Percentiles rank a stretch among this genome's conserved stretches.
phyloP scores from a whole-genome alignment of 2,329 filamentous ascomycete genomes.

The Podosphaera xanthii region DNA sequence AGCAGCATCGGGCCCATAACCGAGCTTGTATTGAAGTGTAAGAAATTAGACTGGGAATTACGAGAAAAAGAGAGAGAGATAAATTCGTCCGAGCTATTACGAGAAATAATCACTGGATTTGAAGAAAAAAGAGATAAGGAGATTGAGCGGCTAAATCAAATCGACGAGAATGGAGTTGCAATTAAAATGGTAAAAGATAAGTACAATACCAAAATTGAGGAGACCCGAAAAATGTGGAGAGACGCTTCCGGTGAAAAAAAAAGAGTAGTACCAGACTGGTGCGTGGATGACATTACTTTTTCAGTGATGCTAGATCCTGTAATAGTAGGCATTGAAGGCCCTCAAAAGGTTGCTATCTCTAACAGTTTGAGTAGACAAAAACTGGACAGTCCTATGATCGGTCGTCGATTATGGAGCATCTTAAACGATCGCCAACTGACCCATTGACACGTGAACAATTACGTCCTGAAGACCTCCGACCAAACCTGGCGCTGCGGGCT shows the following conservation, averaged over 20 bases:
- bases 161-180: constrained; percentile 2
- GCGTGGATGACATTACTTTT: constrained; percentile 56
- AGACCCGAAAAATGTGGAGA: constrained; percentile 28
- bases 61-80: constrained; percentile 38
- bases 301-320: constrained; percentile 48
- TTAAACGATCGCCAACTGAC: constrained; percentile 53
- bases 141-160: constrained; percentile 3
- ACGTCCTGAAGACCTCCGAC: constrained; percentile 42
- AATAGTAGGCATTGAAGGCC: constrained; percentile 14
- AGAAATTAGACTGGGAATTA: constrained; percentile 68
- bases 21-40: constrained; percentile 51
- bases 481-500: constrained; percentile 60
- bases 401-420: constrained; percentile 62
- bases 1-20: constrained; percentile 49
- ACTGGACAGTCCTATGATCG: constrained; percentile 83
- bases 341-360: neutral
- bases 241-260: constrained; percentile 26
- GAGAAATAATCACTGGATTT: constrained; percentile 32
- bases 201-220: constrained; percentile 23
- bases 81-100: constrained; percentile 33
- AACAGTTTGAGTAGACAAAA: constrained; percentile 31
- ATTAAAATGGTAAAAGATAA: constrained; percentile 19
- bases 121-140: constrained; percentile 23
- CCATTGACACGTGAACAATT: constrained; percentile 66
- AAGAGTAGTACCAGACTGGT: constrained; percentile 37